Evolutionary conservation across 495 filamentous ascomycete species (phyloP), one percentile per base, ranked within the genome.

Genomic region (Diplogelasinospora grovesii): DNA sequence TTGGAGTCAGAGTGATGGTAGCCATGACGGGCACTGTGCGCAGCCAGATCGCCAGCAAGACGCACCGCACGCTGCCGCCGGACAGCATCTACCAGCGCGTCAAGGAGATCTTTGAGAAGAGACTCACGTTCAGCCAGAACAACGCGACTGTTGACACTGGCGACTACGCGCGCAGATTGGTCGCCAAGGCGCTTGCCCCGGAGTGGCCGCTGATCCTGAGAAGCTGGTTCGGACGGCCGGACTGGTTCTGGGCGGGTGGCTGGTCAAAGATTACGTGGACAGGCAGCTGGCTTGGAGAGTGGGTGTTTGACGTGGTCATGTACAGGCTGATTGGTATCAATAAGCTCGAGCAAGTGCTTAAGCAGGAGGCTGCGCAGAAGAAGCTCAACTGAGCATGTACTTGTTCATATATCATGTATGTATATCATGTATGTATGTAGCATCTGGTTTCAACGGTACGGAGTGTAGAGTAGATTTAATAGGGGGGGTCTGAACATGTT

Each of bases 1-100:
- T 77, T 8, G 70, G 64, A 15, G 69, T 79, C 28, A 71, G 64
- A 45, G 75, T 72, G 50, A 70, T 73, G 57, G 66, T 67, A 1
- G 61, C 72, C 48, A 64, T 72, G 63, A 64, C 68, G 1, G 72
- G 72, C 15, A 70, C 66, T 19, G 64, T 75, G n/a, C 61, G 50
- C 23, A 66, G 61, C 35, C 64, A 69, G 42, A 70, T 66, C 22
- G 60, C 65, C 5, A 57, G 48, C 48, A 53, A 60, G 23, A 41
- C 44, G 14, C 60, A 63, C 37, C 67, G 63, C 38, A 39, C 40
- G 8, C 40, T 71, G 35, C 69, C 69, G 0, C 43, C 48, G 22
- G 49, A 50, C 21, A 69, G 65, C 35, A 59, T 70, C 13, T 73
- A 71, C 52, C 46, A 45, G 49, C 54, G 57, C 8, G 57, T 61